Evolutionary conservation across 176 grass and related monocot species (phyloP).

Genomic region (Avena sativa): DNA sequence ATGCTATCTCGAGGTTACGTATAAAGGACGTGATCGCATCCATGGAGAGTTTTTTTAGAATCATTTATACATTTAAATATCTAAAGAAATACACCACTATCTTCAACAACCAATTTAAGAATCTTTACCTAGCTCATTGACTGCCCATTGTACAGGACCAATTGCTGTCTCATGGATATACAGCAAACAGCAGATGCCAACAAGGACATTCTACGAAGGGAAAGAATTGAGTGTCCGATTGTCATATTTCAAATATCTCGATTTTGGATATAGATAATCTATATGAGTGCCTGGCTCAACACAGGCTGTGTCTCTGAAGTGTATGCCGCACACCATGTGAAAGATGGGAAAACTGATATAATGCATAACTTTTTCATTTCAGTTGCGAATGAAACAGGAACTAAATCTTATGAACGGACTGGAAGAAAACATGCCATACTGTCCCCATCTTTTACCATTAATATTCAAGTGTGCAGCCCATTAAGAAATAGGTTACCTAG

Average conservation of each 20-base stretch:
- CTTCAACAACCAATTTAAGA: not conserved
- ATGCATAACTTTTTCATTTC: constrained; percentile 2
- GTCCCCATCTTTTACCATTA: not conserved
- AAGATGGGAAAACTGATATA: not conserved
- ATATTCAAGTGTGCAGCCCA: not conserved
- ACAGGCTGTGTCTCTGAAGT: not conserved
- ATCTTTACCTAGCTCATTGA: not conserved
- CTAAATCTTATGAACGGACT: not conserved
- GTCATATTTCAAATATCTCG: not conserved
- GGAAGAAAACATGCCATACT: not conserved
- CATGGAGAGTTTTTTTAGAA: not conserved
- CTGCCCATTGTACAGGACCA: not conserved
- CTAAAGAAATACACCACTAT: not conserved
- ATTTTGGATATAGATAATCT: constrained; percentile 28
- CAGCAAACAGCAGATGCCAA: not conserved
- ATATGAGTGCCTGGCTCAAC: not conserved
- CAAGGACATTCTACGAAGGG: not conserved
- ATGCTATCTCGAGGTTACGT: not conserved
- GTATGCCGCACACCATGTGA: not conserved
- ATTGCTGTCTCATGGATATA: not conserved
- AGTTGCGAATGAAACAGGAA: constrained; percentile 28
- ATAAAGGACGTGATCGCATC: not conserved
- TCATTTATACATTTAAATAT: not conserved
- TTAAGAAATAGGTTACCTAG: not conserved
- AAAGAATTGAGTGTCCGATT: constrained; percentile 3